Conservation (phyloP, 1,139 yeast genomes). For the Lodderomyces oxycetoniae region DNA sequence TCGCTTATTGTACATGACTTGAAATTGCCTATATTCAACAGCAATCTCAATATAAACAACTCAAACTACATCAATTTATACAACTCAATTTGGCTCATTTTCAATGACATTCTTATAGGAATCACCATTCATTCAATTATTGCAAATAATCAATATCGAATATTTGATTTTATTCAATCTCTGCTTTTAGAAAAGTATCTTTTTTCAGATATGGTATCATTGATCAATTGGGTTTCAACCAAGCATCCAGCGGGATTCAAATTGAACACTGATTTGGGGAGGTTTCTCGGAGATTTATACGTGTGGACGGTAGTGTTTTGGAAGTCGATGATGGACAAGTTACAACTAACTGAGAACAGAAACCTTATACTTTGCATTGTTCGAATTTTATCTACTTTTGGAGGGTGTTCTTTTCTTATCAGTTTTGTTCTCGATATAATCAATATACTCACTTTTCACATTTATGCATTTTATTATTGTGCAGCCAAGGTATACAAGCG, state of each 20-base stretch:
- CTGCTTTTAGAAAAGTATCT: conserved; percentile 31
- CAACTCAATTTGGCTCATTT: conserved; percentile 82
- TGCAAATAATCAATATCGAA: conserved; percentile 35
- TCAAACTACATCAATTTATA: conserved; percentile 84
- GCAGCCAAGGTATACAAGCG: conserved; percentile 75
- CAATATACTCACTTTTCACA: conserved; percentile 62
- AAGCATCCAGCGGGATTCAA: conserved; percentile 91
- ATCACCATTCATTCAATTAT: conserved; percentile 51
- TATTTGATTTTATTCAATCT: conserved; percentile 33
- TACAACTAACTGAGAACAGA: not conserved
- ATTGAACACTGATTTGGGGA: conserved; percentile 79
- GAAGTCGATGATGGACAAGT: conserved; percentile 21
- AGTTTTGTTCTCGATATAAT: conserved; percentile 64
- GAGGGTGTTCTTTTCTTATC: conserved; percentile 69
- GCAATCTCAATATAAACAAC: conserved; percentile 39
- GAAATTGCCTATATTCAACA: conserved; percentile 35
- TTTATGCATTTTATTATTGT: conserved; percentile 71
- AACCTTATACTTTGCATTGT: conserved; percentile 9
- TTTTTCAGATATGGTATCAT: conserved; percentile 32
- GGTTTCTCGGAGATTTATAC: conserved; percentile 80
- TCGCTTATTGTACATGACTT: conserved; percentile 21
- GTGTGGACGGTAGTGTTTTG: conserved; percentile 81
- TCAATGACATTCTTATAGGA: conserved; percentile 80
- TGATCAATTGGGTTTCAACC: conserved; percentile 73
- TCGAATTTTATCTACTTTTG: conserved; percentile 32